phyloP scores from a whole-genome alignment of 1,284 basidiomycete genomes.

The Moniliophthora roreri region DNA sequence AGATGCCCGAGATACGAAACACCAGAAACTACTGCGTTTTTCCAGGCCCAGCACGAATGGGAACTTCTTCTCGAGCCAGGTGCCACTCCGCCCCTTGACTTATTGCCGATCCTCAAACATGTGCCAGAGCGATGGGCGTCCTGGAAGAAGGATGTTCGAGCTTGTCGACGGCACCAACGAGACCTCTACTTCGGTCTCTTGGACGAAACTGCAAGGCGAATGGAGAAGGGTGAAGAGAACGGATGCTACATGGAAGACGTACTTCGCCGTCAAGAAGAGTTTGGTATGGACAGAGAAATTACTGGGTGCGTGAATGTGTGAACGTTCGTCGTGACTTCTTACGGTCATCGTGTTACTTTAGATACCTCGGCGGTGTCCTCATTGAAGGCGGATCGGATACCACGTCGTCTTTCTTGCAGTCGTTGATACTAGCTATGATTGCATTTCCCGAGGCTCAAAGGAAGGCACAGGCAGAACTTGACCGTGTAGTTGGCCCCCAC shows the following conservation, averaged over 20 bases:
- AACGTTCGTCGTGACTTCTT: not conserved
- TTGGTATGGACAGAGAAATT: constrained; percentile 9
- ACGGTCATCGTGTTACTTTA: not conserved
- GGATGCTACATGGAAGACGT: constrained; percentile 14
- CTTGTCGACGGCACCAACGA: constrained; percentile 22
- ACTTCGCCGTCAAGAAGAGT: constrained; percentile 10
- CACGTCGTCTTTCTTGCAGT: constrained; percentile 14
- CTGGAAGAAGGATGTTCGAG: constrained; percentile 28
- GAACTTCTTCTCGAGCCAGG: constrained; percentile 28
- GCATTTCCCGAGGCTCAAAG: constrained; percentile 22
- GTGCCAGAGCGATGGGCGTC: constrained; percentile 31
- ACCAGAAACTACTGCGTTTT: constrained; percentile 23
- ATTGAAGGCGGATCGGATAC: constrained; percentile 17
- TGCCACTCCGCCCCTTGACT: constrained; percentile 30
- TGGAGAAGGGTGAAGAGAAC: constrained; percentile 11
- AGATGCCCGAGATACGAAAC: constrained; percentile 27
- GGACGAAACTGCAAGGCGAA: constrained; percentile 8
- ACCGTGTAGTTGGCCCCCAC: constrained; percentile 19
- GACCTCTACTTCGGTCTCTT: constrained; percentile 15
- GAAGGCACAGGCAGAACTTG: constrained; percentile 26
- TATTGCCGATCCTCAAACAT: constrained; percentile 32
- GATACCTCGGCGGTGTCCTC: constrained; percentile 17
- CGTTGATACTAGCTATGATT: constrained; percentile 10
- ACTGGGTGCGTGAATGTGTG: constrained; percentile 6
- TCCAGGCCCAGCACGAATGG: constrained; percentile 25